Conservation (phyloP, 2,329 filamentous ascomycete species). For the Trichoderma atroviride region DNA sequence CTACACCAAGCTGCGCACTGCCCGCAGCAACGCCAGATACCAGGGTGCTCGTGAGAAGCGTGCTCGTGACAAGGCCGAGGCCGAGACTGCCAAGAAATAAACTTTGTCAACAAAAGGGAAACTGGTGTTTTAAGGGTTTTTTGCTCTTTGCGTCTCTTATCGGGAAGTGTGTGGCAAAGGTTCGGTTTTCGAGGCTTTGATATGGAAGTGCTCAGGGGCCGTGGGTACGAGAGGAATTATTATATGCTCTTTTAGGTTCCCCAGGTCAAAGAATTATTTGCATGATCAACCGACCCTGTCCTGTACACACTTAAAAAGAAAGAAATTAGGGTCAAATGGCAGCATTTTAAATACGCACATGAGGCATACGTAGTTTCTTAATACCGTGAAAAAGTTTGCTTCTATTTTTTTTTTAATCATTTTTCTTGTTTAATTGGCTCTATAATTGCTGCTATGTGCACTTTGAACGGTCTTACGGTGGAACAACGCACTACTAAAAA, state of each 20-base stretch:
- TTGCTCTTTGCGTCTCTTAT: conserved; percentile 47
- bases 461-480: background rate
- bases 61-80: conserved; percentile 82
- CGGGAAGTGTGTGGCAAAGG: conserved; percentile 41
- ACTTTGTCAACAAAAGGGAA: conserved; percentile 39
- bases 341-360: conserved; percentile 30
- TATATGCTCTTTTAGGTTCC: conserved; percentile 45
- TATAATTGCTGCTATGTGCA: background rate
- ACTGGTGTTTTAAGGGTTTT: conserved; percentile 47
- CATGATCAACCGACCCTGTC: conserved; percentile 45
- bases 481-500: background rate
- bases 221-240: conserved; percentile 39
- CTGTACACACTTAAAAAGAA: conserved; percentile 37
- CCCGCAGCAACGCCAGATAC: conserved; percentile 80
- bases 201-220: conserved; percentile 38
- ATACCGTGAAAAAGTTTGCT: conserved; percentile 26
- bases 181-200: conserved; percentile 42
- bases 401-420: background rate
- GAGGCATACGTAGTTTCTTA: conserved; percentile 18
- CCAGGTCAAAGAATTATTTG: conserved; percentile 47
- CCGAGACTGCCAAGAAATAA: conserved; percentile 86
- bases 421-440: background rate
- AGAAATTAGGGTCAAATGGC: conserved; percentile 37
- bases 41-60: conserved; percentile 91
- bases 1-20: conserved; percentile 81